Conservation (phyloP, 106 monocot species). For the Acorus calamus region DNA sequence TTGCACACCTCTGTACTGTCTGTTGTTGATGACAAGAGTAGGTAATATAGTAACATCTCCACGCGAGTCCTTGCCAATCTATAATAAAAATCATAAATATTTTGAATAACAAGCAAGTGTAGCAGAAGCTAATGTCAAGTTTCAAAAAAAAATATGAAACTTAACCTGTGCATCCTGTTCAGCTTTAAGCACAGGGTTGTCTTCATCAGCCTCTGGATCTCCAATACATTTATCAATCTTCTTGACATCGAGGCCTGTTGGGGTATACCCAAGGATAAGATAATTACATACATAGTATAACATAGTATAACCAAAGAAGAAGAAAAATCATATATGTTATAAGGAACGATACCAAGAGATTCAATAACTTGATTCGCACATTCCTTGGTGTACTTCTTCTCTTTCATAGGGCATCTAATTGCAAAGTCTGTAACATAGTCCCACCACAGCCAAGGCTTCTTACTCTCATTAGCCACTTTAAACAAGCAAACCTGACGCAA, state of each 20-base stretch:
- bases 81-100: constrained; percentile 4
- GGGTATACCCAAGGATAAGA: neutral
- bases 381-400: constrained; percentile 41
- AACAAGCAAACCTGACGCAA: constrained; percentile 46
- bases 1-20: constrained; percentile 36
- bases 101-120: neutral
- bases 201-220: constrained; percentile 22
- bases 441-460: constrained; percentile 62
- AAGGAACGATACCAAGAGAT: constrained; percentile 32
- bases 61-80: constrained; percentile 38
- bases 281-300: too few relatives aligned
- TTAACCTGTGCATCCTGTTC: constrained; percentile 35
- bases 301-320: neutral
- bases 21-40: constrained; percentile 46
- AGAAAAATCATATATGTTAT: neutral
- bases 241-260: constrained; percentile 24
- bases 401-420: constrained; percentile 61
- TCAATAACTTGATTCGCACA: constrained; percentile 38
- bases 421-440: constrained; percentile 62
- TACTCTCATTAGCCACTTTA: constrained; percentile 47
- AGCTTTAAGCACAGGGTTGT: constrained; percentile 27
- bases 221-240: constrained; percentile 22
- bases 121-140: too few relatives aligned
- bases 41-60: constrained; percentile 61
- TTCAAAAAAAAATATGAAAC: neutral